Evolutionary conservation across 106 monocot species (phyloP).

Genomic region (Dendrobium catenatum): DNA sequence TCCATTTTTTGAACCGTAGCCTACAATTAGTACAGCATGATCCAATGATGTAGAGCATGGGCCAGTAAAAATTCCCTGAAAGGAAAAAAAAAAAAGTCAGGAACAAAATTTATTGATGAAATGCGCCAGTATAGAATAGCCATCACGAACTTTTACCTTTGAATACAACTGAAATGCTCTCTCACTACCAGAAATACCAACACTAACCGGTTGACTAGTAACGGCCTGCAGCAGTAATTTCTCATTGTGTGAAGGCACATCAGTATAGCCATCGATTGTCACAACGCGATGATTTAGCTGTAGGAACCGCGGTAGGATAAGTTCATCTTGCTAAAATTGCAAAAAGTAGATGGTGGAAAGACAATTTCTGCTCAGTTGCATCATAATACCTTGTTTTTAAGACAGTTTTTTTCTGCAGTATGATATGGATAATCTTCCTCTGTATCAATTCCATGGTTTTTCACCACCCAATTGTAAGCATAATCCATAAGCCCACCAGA

Average conservation of each 20-base stretch:
- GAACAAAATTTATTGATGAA: not conserved
- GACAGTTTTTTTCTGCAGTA: slow-evolving; percentile 41
- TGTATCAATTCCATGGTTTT: slow-evolving; percentile 80
- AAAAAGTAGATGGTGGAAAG: not conserved
- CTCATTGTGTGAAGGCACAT: slow-evolving; percentile 75
- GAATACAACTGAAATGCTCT: slow-evolving; percentile 80
- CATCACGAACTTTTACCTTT: slow-evolving; percentile 29
- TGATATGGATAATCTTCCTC: slow-evolving; percentile 90
- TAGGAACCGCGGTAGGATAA: not conserved
- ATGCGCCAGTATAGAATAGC: not conserved
- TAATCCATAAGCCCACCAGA: slow-evolving; percentile 94
- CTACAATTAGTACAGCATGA: slow-evolving; percentile 95
- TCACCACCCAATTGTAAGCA: slow-evolving; percentile 78
- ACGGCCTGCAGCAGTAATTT: slow-evolving; percentile 68
- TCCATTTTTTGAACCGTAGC: slow-evolving; percentile 84
- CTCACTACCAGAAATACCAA: slow-evolving; percentile 93
- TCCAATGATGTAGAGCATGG: slow-evolving; percentile 91
- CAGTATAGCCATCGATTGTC: slow-evolving; percentile 83
- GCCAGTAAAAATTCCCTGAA: slow-evolving; percentile 84
- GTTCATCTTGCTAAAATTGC: not conserved
- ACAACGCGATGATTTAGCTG: slow-evolving; percentile 67
- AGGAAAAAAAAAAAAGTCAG: slow-evolving; percentile 5
- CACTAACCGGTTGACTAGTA: slow-evolving; percentile 89
- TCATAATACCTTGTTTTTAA: slow-evolving; percentile 61
- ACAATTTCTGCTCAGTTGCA: not conserved